Evolutionary conservation across 768 basidiomycete species (phyloP).

Genomic region (Termitomyces sp.): DNA sequence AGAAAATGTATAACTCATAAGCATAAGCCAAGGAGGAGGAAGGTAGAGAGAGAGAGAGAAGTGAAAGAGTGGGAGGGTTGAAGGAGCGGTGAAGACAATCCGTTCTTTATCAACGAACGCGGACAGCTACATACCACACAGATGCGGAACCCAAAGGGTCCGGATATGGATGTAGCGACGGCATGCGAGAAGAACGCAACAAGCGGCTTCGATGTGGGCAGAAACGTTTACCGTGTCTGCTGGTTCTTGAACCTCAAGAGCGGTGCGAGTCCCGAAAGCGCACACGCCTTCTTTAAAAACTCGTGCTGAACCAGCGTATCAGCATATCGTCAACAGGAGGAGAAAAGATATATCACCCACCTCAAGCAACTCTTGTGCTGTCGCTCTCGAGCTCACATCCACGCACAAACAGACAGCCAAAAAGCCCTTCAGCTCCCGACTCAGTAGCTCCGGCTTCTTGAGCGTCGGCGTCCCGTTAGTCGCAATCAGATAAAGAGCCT

Average conservation of each 20-base stretch:
- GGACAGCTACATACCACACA: neutral
- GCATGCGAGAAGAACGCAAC: neutral
- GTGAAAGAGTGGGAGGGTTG: neutral
- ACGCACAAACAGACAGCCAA: constrained; percentile 97
- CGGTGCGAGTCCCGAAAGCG: constrained; percentile 76
- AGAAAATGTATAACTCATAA: neutral
- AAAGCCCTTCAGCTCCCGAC: constrained; percentile 91
- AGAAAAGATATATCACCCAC: constrained; percentile 42
- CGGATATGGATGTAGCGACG: neutral
- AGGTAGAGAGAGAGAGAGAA: neutral
- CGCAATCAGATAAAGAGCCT: constrained; percentile 92
- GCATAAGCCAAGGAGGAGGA: neutral
- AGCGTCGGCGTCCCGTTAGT: constrained; percentile 98
- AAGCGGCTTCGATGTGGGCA: neutral
- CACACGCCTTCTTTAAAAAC: constrained; percentile 87
- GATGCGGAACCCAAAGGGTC: neutral
- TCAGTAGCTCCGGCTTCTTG: constrained; percentile 91
- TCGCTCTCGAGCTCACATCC: constrained; percentile 90
- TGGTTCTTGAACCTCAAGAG: constrained; percentile 77
- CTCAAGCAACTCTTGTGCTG: constrained; percentile 78
- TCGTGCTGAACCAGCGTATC: constrained; percentile 61
- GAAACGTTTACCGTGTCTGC: constrained; percentile 29
- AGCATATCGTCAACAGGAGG: constrained; percentile 7
- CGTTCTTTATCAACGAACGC: neutral
- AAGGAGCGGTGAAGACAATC: neutral